Evolutionary conservation across 2,329 filamentous ascomycete species (phyloP).

Genomic region (Cladosporium sphaerospermum): DNA sequence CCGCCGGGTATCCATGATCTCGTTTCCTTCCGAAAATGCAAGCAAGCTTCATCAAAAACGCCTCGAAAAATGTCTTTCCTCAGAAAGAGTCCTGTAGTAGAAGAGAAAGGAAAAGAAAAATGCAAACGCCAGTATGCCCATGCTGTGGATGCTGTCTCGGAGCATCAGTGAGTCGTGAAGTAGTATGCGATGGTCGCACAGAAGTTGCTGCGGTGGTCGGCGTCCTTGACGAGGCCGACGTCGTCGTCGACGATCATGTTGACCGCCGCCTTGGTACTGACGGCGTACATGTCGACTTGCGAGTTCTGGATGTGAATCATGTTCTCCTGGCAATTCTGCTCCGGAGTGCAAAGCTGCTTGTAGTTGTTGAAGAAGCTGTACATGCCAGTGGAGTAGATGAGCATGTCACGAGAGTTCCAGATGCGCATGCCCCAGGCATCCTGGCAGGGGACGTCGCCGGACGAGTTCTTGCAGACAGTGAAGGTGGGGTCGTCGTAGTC

Average conservation of each 20-base stretch:
- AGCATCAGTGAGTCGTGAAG: conserved; percentile 12
- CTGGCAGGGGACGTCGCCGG: conserved; percentile 25
- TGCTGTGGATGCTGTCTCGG: not conserved
- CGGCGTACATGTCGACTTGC: conserved; percentile 41
- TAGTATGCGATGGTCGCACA: conserved; percentile 41
- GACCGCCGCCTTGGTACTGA: conserved; percentile 44
- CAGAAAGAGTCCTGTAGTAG: not conserved
- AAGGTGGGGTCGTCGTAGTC: conserved; percentile 40
- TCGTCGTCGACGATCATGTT: conserved; percentile 42
- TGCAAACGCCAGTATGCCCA: not conserved
- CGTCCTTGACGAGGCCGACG: conserved; percentile 33
- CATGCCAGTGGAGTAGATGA: conserved; percentile 47
- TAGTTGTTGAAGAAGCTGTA: conserved; percentile 56
- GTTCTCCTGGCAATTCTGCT: conserved; percentile 46
- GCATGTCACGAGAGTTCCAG: conserved; percentile 34
- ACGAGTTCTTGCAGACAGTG: conserved; percentile 26
- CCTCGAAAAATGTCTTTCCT: not conserved
- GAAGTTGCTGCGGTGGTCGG: conserved; percentile 44
- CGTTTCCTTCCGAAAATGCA: not conserved
- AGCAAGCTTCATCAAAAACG: not conserved
- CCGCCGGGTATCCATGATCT: not conserved
- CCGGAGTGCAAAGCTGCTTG: conserved; percentile 41
- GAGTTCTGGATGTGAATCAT: conserved; percentile 41
- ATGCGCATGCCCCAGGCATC: conserved; percentile 42
- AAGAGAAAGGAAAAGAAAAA: not conserved